A percentile compares a stretch with the other conserved stretches of the same genome.
Evolutionary conservation across 2,329 filamentous ascomycete genomes (phyloP).

Genomic region (Fusarium piperis): DNA sequence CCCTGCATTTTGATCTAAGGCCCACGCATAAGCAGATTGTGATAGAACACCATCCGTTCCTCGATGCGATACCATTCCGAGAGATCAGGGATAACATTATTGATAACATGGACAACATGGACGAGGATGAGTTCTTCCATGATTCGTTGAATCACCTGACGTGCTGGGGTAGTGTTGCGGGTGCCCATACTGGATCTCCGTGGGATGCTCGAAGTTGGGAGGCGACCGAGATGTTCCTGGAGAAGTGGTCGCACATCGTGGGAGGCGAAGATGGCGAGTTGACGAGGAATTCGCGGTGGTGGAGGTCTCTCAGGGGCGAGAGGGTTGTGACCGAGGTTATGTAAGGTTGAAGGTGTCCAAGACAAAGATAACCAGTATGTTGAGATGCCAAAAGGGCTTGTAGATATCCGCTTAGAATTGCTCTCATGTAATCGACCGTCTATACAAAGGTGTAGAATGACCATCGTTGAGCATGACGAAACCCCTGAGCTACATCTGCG

Average conservation of each 20-base stretch:
- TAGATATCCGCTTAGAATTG: conserved; percentile 13
- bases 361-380: neutral
- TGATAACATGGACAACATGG: conserved; percentile 26
- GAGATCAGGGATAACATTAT: conserved; percentile 42
- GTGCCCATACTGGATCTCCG: conserved; percentile 40
- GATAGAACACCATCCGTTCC: conserved; percentile 40
- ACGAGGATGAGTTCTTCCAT: conserved; percentile 45
- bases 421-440: conserved; percentile 25
- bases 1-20: conserved; percentile 41
- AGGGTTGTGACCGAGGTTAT: conserved; percentile 28
- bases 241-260: conserved; percentile 43
- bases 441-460: conserved; percentile 23
- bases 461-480: conserved; percentile 6
- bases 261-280: conserved; percentile 44
- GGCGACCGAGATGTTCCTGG: conserved; percentile 41
- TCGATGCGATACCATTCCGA: conserved; percentile 42
- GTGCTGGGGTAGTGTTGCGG: conserved; percentile 42
- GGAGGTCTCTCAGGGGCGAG: conserved; percentile 42
- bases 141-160: conserved; percentile 43
- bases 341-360: neutral
- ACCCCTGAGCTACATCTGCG: conserved; percentile 7
- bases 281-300: conserved; percentile 43
- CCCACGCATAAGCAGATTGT: conserved; percentile 40
- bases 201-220: conserved; percentile 46
- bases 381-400: neutral